Evolutionary conservation across 140 eudicot species (phyloP), one percentile per base, ranked within the genome.

Genomic region (Bidens hawaiensis): DNA sequence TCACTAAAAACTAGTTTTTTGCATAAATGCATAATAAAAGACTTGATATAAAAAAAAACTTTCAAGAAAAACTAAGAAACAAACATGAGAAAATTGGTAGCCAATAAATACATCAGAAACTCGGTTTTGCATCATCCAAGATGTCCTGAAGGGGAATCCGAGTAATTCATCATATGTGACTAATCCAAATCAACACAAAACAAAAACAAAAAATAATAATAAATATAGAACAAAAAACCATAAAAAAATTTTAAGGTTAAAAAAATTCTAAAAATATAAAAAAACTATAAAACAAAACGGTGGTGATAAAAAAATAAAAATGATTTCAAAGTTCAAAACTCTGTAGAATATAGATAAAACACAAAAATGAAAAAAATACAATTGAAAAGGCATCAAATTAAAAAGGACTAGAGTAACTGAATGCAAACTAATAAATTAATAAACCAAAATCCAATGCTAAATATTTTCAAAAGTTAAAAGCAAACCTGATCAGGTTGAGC

Each of bases 141-240:
- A 81, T 50, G 84, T 87, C 95, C 65, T 83, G 96, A 81, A 87
- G 95, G 95, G 95, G 95, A 87, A 83, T 87, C 95, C 95, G 95
- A 87, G 88, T 55, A 28, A 8, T 9, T 69, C 75, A 31, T 69
- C 68, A 69, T 58, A 25, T 68, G 74, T 34, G n/a, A 51, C 26
- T 30, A 16, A 55, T 14, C 17, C 6, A 0, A 27, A 67, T n/a
- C 4, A 26, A 4, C 19, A 38, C 14, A 0, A 14, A 24, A 24
- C 14, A 33, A 36, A 38, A 13, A 2, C 0, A 3, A 56, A 65
- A 12, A 18, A 4, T 45, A 31, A 6, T 13, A 12, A 40, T 9
- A 40, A 40, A 40, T 5, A n/a, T n/a, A n/a, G n/a, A n/a, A 10
- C 43, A 6, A 10, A 17, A 47, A 18, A 18, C 53, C n/a, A n/a